Conservation (phyloP, 305 asterid genomes). For the Ilex paraguariensis region DNA sequence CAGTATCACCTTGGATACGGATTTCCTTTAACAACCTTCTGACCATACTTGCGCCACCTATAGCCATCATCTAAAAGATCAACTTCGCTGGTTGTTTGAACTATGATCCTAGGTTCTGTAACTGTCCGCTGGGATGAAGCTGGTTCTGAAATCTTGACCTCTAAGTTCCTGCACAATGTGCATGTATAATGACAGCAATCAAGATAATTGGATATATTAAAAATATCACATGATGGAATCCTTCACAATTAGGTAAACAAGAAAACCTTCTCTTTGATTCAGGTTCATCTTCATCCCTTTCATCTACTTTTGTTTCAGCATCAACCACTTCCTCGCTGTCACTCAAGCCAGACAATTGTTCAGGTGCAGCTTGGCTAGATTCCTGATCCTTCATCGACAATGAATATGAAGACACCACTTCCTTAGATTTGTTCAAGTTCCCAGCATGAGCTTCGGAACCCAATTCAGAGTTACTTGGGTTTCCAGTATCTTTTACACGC, state of each 20-base stretch:
- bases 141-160: constrained; percentile 48
- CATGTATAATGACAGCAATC: not conserved
- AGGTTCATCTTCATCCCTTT: constrained; percentile 64
- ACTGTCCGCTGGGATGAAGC: constrained; percentile 66
- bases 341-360: constrained; percentile 63
- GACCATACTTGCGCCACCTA: constrained; percentile 92
- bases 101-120: constrained; percentile 82
- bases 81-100: constrained; percentile 87
- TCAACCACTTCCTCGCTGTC: constrained; percentile 66
- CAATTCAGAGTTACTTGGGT: constrained; percentile 32
- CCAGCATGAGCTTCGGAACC: constrained; percentile 32
- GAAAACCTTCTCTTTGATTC: constrained; percentile 69
- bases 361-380: constrained; percentile 57
- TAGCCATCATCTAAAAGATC: constrained; percentile 91
- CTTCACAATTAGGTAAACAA: not conserved
- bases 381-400: constrained; percentile 44
- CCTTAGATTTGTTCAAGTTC: constrained; percentile 30
- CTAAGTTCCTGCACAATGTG: constrained; percentile 42
- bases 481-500: constrained; percentile 49
- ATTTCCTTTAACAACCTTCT: constrained; percentile 93
- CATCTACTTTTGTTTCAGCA: constrained; percentile 46
- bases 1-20: constrained; percentile 72
- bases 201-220: not conserved
- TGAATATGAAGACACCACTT: constrained; percentile 26
- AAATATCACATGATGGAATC: not conserved